Conservation (phyloP, 1,284 basidiomycete species). For the Exobasidium cylindrosporum region DNA sequence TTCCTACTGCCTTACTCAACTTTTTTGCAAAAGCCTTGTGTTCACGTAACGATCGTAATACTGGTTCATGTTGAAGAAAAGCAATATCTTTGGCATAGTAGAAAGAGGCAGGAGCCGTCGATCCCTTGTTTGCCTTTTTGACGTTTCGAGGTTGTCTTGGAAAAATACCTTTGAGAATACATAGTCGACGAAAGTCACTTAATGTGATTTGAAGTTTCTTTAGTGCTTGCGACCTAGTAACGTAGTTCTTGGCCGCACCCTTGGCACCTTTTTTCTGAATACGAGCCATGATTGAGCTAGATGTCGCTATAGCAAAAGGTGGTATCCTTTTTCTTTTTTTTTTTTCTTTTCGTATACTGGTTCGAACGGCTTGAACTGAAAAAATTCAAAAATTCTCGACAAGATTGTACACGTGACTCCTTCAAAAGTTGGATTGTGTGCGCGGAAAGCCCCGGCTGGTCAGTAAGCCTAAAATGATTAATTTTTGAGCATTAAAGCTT, state of each 20-base stretch:
- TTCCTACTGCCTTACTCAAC: slow-evolving; percentile 84
- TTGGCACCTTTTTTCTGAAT: slow-evolving; percentile 77
- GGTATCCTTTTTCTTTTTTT: no score
- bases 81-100: slow-evolving; percentile 99
- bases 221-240: slow-evolving; percentile 71
- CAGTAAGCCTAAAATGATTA: no score
- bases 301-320: not conserved
- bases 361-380: no score
- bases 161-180: slow-evolving; percentile 98
- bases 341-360: no score
- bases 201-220: slow-evolving; percentile 83
- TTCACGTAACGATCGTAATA: slow-evolving; percentile 89
- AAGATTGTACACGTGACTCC: no score
- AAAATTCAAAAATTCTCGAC: no score
- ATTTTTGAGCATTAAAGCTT: no score
- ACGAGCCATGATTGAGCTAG: slow-evolving; percentile 68
- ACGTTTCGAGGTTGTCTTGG: slow-evolving; percentile 88
- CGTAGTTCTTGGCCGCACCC: slow-evolving; percentile 67
- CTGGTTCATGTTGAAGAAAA: slow-evolving; percentile 94
- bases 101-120: slow-evolving; percentile 92
- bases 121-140: slow-evolving; percentile 96
- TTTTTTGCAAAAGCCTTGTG: slow-evolving; percentile 99
- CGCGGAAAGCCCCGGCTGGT: no score
- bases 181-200: slow-evolving; percentile 92
- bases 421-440: no score